Evolutionary conservation across 306 rosid genomes (phyloP).

Genomic region (Corylus americana): DNA sequence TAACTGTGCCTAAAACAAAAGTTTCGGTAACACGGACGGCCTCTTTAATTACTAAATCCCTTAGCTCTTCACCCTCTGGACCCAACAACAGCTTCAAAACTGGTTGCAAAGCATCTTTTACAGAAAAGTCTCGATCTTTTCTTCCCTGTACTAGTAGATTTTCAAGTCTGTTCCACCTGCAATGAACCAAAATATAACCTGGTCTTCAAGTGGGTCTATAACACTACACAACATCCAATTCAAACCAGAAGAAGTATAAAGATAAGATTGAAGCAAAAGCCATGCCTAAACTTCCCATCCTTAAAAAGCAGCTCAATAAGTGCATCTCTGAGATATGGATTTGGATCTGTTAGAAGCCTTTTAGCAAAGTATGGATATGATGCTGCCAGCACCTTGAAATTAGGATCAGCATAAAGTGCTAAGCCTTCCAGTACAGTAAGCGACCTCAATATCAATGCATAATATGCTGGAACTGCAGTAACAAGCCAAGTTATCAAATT

Average conservation of each 20-base stretch:
- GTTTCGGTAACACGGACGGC: constrained; percentile 83
- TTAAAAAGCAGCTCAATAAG: constrained; percentile 88
- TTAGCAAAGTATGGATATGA: constrained; percentile 97
- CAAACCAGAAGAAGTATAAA: constrained; percentile 12
- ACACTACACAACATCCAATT: constrained; percentile 23
- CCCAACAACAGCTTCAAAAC: constrained; percentile 80
- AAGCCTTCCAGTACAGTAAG: constrained; percentile 94
- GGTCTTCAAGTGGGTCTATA: constrained; percentile 33
- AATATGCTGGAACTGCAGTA: constrained; percentile 88
- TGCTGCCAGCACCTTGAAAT: constrained; percentile 97
- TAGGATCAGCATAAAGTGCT: constrained; percentile 92
- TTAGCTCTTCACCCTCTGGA: constrained; percentile 76
- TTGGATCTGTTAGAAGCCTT: constrained; percentile 95
- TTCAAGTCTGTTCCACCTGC: constrained; percentile 96
- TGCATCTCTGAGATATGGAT: constrained; percentile 96
- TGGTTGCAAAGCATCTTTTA: constrained; percentile 89
- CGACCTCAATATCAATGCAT: constrained; percentile 89
- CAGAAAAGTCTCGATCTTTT: constrained; percentile 85
- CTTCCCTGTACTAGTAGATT: constrained; percentile 78
- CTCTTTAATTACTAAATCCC: constrained; percentile 77
- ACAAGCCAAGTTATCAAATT: constrained; percentile 32
- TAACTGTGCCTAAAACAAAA: constrained; percentile 60
- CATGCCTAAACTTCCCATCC: constrained; percentile 89
- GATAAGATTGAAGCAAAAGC: constrained; percentile 20
- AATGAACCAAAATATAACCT: constrained; percentile 29